phyloP scores from a whole-genome alignment of 176 grass and related monocot species.

The Tillandsia fasciculata region DNA sequence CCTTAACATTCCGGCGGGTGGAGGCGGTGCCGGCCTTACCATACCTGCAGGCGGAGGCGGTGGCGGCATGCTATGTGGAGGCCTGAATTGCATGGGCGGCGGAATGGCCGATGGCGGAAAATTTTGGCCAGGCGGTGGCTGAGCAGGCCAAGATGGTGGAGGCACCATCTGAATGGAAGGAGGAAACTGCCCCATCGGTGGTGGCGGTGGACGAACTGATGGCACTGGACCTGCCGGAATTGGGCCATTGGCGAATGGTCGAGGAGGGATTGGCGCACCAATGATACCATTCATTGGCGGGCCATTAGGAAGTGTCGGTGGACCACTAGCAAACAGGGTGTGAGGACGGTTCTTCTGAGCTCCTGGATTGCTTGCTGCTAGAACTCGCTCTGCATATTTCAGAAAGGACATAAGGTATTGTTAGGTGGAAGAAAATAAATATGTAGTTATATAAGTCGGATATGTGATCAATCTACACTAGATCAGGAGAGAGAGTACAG shows the following conservation, averaged over 20 bases:
- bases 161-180: conserved; percentile 61
- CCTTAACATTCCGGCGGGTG: conserved; percentile 17
- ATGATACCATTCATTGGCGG: conserved; percentile 29
- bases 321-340: conserved; percentile 87
- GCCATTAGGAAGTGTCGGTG: conserved; percentile 36
- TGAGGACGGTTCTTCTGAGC: conserved; percentile 68
- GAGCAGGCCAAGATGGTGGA: conserved; percentile 49
- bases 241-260: conserved; percentile 56
- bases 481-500: too few species aligned
- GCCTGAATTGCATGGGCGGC: conserved; percentile 37
- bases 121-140: conserved; percentile 27
- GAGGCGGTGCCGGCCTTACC: conserved; percentile 42
- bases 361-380: conserved; percentile 71
- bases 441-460: neutral
- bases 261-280: conserved; percentile 37
- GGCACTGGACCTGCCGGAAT: conserved; percentile 30
- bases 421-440: neutral
- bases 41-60: conserved; percentile 58
- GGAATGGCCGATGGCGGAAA: conserved; percentile 23
- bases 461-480: too few species aligned
- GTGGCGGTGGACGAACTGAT: conserved; percentile 34
- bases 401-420: neutral
- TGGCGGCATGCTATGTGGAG: conserved; percentile 56
- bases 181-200: conserved; percentile 52
- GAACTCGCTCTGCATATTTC: conserved; percentile 43